Conservation (phyloP, 352 stramenopile genomes). For the Globisporangium nodosum region DNA sequence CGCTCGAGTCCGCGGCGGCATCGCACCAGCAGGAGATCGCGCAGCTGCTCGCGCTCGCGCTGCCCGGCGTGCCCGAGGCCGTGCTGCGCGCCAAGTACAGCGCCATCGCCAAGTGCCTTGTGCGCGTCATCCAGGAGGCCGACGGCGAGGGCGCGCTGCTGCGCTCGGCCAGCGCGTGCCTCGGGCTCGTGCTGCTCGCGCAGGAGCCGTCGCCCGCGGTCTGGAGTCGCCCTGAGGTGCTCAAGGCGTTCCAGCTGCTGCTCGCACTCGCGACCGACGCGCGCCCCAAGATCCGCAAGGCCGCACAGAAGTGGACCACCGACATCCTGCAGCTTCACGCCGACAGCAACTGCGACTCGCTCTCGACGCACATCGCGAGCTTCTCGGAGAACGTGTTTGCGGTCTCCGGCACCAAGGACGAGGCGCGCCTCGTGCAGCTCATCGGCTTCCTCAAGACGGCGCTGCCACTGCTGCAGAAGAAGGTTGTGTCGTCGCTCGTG, state of each 20-base stretch:
- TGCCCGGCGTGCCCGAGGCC: constrained; percentile 62
- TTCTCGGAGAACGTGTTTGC: constrained; percentile 83
- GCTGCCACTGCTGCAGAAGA: constrained; percentile 72
- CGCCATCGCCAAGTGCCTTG: constrained; percentile 62
- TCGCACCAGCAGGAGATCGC: constrained; percentile 76
- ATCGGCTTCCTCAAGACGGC: constrained; percentile 77
- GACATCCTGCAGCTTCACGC: constrained; percentile 72
- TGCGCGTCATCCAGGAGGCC: constrained; percentile 64
- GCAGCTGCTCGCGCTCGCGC: constrained; percentile 68
- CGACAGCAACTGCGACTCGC: constrained; percentile 60
- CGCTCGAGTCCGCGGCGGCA: constrained; percentile 61
- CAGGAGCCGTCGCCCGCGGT: constrained; percentile 59
- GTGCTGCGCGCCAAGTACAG: constrained; percentile 80
- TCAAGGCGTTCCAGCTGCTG: constrained; percentile 76
- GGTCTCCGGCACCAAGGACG: constrained; percentile 58
- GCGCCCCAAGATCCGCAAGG: constrained; percentile 82
- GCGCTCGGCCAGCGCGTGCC: constrained; percentile 55
- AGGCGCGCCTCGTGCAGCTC: constrained; percentile 67
- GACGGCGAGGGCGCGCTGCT: constrained; percentile 56
- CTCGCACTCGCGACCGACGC: constrained; percentile 72
- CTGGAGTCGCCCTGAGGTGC: constrained; percentile 62
- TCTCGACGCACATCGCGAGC: constrained; percentile 84
- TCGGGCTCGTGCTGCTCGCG: constrained; percentile 57
- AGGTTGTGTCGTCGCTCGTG: constrained; percentile 74
- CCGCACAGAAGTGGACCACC: constrained; percentile 62